These are phyloP conservation scores for Incumbomyces lentus DNA, from an alignment of 2,329 filamentous ascomycete genomes.

Conservation along the genomic window DNA sequence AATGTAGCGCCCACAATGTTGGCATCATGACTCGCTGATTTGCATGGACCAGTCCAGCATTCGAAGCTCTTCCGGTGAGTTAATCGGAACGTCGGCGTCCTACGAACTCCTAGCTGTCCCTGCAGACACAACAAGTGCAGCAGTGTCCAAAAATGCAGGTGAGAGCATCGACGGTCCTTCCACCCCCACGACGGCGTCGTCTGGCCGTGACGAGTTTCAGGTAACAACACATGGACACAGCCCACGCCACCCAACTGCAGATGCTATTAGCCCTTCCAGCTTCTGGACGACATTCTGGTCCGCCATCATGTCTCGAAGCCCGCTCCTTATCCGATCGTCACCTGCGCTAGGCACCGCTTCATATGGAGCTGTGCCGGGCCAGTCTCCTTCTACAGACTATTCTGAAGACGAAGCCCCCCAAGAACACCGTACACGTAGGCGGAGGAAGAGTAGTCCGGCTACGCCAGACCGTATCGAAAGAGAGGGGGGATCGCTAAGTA, in stretches of 20 bases:
- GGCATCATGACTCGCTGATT: not conserved
- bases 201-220: not conserved
- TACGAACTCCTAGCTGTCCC: not conserved
- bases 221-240: not conserved
- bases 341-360: conserved; percentile 51
- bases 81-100: not conserved
- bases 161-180: not conserved
- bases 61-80: not conserved
- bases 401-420: conserved; percentile 13
- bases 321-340: conserved; percentile 50
- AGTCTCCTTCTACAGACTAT: conserved; percentile 22
- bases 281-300: conserved; percentile 12
- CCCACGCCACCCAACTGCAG: not conserved
- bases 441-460: not conserved
- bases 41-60: conserved; percentile 1
- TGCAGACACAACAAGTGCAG: conserved; percentile 5
- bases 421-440: conserved; percentile 1
- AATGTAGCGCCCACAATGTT: not conserved
- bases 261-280: conserved; percentile 3
- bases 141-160: not conserved
- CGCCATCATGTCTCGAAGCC: conserved; percentile 39
- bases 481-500: conserved; percentile 2
- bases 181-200: not conserved
- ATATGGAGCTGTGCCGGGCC: conserved; percentile 46
- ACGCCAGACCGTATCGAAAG: not conserved